These are phyloP conservation scores for Boletus huronensis DNA, from an alignment of 768 basidiomycete genomes.

Conservation along the genomic window DNA sequence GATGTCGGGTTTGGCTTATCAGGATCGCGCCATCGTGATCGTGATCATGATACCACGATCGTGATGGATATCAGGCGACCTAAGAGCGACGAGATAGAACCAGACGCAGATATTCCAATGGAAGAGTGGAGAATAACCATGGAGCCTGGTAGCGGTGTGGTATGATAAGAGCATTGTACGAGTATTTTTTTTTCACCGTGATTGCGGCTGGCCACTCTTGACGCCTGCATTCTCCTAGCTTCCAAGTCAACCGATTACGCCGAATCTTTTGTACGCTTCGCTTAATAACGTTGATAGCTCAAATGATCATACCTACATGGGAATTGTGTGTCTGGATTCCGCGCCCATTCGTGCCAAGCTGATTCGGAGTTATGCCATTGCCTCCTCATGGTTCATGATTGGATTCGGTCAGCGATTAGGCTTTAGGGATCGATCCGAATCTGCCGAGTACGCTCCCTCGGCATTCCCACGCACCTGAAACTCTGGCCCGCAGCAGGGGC, in stretches of 20 bases:
- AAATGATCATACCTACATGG: no score
- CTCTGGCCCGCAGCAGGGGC: background rate
- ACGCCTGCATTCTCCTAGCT: background rate
- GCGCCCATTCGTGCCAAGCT: no score
- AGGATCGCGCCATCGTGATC: background rate
- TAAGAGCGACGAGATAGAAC: background rate
- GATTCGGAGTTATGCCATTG: background rate
- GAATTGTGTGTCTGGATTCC: background rate
- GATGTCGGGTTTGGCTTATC: background rate
- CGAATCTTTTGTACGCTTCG: no score
- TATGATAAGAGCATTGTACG: background rate
- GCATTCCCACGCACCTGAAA: background rate
- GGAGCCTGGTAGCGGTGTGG: background rate
- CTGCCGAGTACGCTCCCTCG: background rate
- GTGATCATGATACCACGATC: background rate
- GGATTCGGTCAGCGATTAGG: background rate
- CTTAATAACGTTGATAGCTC: background rate
- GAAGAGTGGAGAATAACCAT: background rate
- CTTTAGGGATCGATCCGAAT: background rate
- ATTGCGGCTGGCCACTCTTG: background rate
- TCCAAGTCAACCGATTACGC: background rate
- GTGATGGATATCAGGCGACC: background rate
- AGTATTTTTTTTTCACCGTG: background rate
- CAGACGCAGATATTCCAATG: background rate
- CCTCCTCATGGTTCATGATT: background rate